phyloP scores from a whole-genome alignment of 1,284 basidiomycete species.

The Gymnopus androsaceus region DNA sequence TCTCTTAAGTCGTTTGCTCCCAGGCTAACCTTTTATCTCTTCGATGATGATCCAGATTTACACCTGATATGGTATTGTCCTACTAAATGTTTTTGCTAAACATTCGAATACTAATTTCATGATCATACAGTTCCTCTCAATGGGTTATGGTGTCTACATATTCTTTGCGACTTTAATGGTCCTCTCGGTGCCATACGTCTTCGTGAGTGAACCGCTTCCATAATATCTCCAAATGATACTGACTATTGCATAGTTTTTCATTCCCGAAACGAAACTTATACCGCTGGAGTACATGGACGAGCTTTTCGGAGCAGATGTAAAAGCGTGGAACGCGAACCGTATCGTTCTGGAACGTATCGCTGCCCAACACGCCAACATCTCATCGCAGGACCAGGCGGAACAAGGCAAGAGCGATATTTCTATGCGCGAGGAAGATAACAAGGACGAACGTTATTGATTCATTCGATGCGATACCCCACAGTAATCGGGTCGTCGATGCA shows the following conservation, averaged over 20 bases:
- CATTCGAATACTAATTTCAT: too few species aligned
- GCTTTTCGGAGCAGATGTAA: constrained; percentile 29
- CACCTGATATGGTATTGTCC: too few species aligned
- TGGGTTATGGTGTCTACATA: constrained; percentile 38
- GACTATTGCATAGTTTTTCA: constrained; percentile 28
- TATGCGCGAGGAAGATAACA: too few species aligned
- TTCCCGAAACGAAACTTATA: constrained; percentile 37
- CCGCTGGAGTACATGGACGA: constrained; percentile 40
- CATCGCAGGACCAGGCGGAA: not conserved
- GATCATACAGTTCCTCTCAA: constrained; percentile 35
- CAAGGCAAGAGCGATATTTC: too few species aligned
- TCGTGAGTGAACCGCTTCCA: constrained; percentile 22
- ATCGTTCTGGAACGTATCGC: constrained; percentile 22
- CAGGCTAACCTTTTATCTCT: too few species aligned
- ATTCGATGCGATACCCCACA: too few species aligned
- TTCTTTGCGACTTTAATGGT: constrained; percentile 39
- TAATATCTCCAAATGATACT: too few species aligned
- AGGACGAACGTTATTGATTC: too few species aligned
- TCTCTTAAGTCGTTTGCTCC: too few species aligned
- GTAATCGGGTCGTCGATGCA: too few species aligned
- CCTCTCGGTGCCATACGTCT: constrained; percentile 33
- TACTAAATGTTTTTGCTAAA: too few species aligned
- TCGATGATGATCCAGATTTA: too few species aligned
- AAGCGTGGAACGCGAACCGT: constrained; percentile 25
- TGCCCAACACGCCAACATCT: not conserved